These are phyloP conservation scores for Platismatia glauca DNA, from an alignment of 495 filamentous ascomycete species.

Conservation along the genomic window DNA sequence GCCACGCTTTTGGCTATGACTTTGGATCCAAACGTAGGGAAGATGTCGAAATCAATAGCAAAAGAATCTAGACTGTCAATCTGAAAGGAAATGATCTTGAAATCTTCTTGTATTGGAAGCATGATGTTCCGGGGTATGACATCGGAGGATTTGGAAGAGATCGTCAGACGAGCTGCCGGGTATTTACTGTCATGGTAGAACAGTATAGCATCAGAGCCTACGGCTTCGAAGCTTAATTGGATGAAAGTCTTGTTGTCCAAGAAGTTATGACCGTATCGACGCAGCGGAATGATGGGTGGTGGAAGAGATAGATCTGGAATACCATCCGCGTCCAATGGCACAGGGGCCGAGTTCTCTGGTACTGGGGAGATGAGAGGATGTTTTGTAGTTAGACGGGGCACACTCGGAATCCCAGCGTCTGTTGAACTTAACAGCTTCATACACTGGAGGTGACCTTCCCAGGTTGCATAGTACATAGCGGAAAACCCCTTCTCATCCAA, in stretches of 20 bases:
- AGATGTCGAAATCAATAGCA: constrained; percentile 93
- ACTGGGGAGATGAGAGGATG: constrained; percentile 25
- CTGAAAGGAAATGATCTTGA: constrained; percentile 85
- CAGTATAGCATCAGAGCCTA: constrained; percentile 58
- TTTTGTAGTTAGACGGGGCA: constrained; percentile 18
- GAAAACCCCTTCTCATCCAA: constrained; percentile 86
- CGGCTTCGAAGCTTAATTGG: constrained; percentile 75
- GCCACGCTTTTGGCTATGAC: constrained; percentile 93
- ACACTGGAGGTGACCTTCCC: constrained; percentile 93
- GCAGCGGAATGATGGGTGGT: constrained; percentile 88
- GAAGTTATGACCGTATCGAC: constrained; percentile 96
- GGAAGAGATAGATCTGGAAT: constrained; percentile 90
- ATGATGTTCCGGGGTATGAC: constrained; percentile 91
- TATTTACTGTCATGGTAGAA: constrained; percentile 96
- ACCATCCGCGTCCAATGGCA: constrained; percentile 68
- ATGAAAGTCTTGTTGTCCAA: constrained; percentile 93
- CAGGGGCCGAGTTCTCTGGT: constrained; percentile 48
- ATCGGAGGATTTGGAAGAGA: constrained; percentile 91
- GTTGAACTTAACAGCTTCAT: constrained; percentile 71
- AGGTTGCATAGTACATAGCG: constrained; percentile 96
- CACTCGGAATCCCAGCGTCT: constrained; percentile 27
- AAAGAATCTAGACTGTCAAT: constrained; percentile 89
- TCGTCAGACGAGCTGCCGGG: constrained; percentile 87
- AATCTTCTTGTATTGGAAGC: constrained; percentile 92
- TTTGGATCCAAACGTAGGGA: constrained; percentile 92